Percentiles rank a stretch among this genome's conserved stretches.
Evolutionary conservation across 768 basidiomycete species (phyloP).

Genomic region (Lyophyllum atratum): DNA sequence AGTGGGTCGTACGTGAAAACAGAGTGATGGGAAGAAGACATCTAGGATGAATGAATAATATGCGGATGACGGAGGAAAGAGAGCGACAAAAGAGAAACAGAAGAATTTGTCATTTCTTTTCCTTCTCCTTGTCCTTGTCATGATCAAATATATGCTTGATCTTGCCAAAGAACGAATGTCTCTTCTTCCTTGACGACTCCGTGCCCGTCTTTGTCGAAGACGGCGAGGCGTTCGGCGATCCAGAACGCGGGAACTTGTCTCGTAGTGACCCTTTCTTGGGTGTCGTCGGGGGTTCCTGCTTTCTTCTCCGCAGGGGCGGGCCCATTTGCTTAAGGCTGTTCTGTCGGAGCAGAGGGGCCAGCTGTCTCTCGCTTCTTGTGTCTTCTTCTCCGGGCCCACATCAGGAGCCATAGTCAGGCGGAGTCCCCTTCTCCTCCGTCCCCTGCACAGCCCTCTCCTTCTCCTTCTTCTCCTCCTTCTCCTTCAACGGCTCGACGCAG

Average conservation of each 20-base stretch:
- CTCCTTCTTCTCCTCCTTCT: constrained; percentile 2
- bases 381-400: neutral
- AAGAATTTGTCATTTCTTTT: neutral
- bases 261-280: constrained; percentile 17
- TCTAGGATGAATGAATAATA: neutral
- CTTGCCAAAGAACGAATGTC: constrained; percentile 53
- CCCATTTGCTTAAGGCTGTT: constrained; percentile 4
- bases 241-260: constrained; percentile 28
- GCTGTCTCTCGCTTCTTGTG: too few relatives aligned
- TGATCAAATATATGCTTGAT: constrained; percentile 51
- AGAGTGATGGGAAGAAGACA: neutral
- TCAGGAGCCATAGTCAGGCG: neutral
- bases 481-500: neutral
- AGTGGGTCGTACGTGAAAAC: neutral
- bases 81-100: neutral
- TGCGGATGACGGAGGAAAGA: neutral
- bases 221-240: constrained; percentile 21
- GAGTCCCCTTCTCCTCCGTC: neutral
- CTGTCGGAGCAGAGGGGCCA: too few relatives aligned
- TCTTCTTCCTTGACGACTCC: constrained; percentile 47
- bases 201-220: constrained; percentile 39
- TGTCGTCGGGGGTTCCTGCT: neutral
- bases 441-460: neutral
- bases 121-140: constrained; percentile 46
- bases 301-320: constrained; percentile 11